Evolutionary conservation across 257 asterid genomes (phyloP).

Genomic region (Solanum chmielewskii): DNA sequence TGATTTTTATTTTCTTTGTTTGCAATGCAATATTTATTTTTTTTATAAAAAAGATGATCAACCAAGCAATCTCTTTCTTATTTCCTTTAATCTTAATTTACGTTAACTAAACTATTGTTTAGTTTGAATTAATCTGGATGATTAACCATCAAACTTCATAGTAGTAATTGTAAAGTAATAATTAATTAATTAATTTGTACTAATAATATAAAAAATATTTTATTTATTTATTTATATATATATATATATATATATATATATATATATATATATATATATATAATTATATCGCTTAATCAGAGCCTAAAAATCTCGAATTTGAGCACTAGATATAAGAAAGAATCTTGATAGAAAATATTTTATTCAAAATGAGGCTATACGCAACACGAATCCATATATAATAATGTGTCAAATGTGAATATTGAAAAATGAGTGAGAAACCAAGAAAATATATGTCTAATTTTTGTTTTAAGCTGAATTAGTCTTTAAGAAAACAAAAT

Average conservation of each 20-base stretch:
- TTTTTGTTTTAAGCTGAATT: not conserved
- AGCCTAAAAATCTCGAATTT: too few species aligned
- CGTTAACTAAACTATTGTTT: not conserved
- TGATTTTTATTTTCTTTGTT: not conserved
- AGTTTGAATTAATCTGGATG: not conserved
- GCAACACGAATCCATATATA: too few species aligned
- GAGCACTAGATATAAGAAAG: accelerated
- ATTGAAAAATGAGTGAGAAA: not conserved
- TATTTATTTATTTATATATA: too few species aligned
- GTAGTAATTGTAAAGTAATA: not conserved
- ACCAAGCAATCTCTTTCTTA: not conserved
- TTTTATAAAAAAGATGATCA: not conserved
- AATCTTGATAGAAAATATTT: not conserved
- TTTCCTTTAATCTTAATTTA: not conserved
- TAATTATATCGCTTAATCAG: too few species aligned
- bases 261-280: too few species aligned
- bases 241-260: too few species aligned
- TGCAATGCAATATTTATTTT: not conserved
- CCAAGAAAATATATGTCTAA: too few species aligned
- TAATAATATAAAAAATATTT: not conserved
- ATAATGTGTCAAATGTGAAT: not conserved
- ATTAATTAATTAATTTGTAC: not conserved
- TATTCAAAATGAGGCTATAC: accelerated
- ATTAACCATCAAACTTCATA: not conserved
- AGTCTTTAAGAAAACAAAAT: not conserved